These are phyloP conservation scores for Carex cristatella DNA, from an alignment of 176 grass and related monocot species.

Conservation along the genomic window DNA sequence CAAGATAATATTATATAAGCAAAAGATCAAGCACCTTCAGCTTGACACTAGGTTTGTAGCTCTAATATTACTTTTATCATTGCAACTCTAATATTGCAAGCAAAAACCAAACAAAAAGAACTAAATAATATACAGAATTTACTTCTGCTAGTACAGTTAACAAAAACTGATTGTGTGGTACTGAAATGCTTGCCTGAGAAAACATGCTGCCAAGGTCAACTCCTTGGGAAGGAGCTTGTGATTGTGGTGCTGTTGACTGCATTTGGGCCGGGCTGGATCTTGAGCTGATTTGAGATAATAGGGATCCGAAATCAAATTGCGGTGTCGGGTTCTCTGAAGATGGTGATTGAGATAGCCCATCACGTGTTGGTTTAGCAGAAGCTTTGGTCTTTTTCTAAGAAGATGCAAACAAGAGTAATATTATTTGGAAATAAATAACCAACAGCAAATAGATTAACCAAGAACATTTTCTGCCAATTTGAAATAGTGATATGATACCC, in stretches of 20 bases:
- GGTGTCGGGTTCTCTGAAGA: constrained; percentile 31
- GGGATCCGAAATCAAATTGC: constrained; percentile 21
- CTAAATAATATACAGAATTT: background rate
- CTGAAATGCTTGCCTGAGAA: constrained; percentile 31
- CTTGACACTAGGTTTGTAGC: background rate
- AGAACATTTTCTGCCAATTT: background rate
- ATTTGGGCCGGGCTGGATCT: constrained; percentile 13
- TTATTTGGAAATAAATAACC: constrained; percentile 14
- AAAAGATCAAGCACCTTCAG: background rate
- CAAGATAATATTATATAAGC: background rate
- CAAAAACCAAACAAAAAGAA: background rate
- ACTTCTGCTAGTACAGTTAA: background rate
- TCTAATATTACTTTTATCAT: background rate
- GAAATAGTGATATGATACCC: background rate
- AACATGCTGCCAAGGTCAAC: constrained; percentile 62
- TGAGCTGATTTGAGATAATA: constrained; percentile 38
- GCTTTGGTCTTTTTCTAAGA: constrained; percentile 13
- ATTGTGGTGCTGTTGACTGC: constrained; percentile 6
- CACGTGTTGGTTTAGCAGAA: background rate
- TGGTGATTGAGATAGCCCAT: constrained; percentile 13
- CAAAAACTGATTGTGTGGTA: background rate
- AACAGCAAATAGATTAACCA: background rate
- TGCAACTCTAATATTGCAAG: constrained; percentile 3
- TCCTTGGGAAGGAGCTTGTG: constrained; percentile 29
- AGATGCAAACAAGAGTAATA: background rate